Base-by-base conservation (phyloP, 768 basidiomycete species). In the Suillus ampliporus region DNA sequence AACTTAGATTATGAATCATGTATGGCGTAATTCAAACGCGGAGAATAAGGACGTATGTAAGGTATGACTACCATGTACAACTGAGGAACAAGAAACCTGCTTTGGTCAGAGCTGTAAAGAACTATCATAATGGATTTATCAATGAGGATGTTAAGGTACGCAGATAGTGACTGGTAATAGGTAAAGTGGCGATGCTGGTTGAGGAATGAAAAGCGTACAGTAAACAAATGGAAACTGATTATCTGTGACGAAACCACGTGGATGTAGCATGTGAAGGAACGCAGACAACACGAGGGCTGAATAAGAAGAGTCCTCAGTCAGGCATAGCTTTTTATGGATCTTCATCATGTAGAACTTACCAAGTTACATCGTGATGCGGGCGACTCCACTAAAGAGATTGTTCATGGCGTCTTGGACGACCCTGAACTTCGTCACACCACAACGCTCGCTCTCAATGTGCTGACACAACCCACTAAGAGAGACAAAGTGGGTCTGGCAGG, bases 381-480 rank as follows among this genome's bases (percentile, higher is more conserved):
- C 21, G 37, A 76, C 60, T 19, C 38, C 21, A 2, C 69, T 60
- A 10, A 76, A 23, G 56, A 86, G 47, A 0, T 61, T 38, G 31
- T 82, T 72, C 76, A 87, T 74, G 1, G 74, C 71, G 8, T 71
- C 69, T 56, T 78, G 72, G 23, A 84, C 82, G 1, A 65, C 68
- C 67, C 62, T 77, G 70, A 87, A 88, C 72, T 73, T 82, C 40
- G 71, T 61, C 23, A 89, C 82, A 0, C 84, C 85, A 70, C 89
- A 91, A 31, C 64, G 73, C 65, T 83, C 84, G 68, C 85, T 87
- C 77, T 90, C 88, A 37, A 90, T 80, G 70, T 91, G 89, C 74
- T 86, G 84, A 48, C 82, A 83, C 58, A 91, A 72, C 5, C 69
- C 87, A 60, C 89, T 89, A 37, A 90, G 78, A 15, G 85, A 81